Conservation (phyloP, 192 early-diverging fungal genomes). For the Gamsiella multidivaricata region DNA sequence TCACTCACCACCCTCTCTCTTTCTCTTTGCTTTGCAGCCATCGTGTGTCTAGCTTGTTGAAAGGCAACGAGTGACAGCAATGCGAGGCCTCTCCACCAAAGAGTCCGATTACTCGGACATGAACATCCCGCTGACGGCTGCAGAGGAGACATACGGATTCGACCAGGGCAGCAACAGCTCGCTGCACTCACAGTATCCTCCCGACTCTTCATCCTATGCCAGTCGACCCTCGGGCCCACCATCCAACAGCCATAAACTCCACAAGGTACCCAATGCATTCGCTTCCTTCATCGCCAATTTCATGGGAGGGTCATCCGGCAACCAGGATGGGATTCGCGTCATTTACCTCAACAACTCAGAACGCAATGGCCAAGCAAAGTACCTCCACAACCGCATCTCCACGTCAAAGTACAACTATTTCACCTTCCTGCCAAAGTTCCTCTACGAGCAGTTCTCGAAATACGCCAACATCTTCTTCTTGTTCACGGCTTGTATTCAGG, state of each 20-base stretch:
- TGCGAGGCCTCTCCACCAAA: slow-evolving; percentile 52
- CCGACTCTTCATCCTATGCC: slow-evolving; percentile 18
- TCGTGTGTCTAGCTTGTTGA: too few species aligned
- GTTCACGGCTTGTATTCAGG: slow-evolving; percentile 95
- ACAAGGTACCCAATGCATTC: slow-evolving; percentile 9
- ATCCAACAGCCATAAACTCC: background rate
- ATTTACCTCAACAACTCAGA: slow-evolving; percentile 91
- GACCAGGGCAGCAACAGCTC: slow-evolving; percentile 21
- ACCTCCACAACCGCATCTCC: slow-evolving; percentile 91
- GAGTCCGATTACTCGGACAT: slow-evolving; percentile 57
- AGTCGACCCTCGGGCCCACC: background rate
- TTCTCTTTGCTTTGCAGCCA: too few species aligned
- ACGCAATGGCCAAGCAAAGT: slow-evolving; percentile 83
- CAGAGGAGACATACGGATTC: slow-evolving; percentile 33
- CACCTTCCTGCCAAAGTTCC: slow-evolving; percentile 96
- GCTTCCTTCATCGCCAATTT: slow-evolving; percentile 19
- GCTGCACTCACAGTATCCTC: slow-evolving; percentile 32
- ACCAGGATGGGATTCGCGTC: slow-evolving; percentile 64
- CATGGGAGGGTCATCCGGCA: slow-evolving; percentile 18
- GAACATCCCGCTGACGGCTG: slow-evolving; percentile 56
- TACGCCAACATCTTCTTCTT: slow-evolving; percentile 99
- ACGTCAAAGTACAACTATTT: slow-evolving; percentile 95
- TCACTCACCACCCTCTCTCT: too few species aligned
- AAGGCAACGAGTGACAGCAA: too few species aligned
- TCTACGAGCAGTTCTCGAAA: slow-evolving; percentile 97